A percentile compares a stretch with the other conserved stretches of the same genome.
phyloP scores from a whole-genome alignment of 257 asterid genomes.

The Jacaranda mimosifolia region DNA sequence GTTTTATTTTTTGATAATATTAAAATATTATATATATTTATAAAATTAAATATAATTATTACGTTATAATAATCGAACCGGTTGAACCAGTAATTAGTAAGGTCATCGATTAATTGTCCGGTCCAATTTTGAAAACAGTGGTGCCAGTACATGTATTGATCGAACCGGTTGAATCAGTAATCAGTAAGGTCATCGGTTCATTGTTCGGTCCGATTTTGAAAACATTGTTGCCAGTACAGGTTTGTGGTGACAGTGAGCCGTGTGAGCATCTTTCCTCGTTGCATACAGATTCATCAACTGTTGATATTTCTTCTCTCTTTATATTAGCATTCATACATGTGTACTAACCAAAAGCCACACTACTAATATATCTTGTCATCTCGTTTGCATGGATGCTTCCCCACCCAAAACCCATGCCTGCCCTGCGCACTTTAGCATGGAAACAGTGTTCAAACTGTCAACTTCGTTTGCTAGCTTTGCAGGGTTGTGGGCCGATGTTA shows the following conservation, averaged over 20 bases:
- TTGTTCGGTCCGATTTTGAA: too few relatives aligned
- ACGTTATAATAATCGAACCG: too few relatives aligned
- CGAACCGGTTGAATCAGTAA: too few relatives aligned
- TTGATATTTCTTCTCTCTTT: not conserved
- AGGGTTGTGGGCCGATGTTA: constrained; percentile 43
- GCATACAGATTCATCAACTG: not conserved
- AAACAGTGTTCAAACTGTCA: constrained; percentile 42
- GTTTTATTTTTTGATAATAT: too few relatives aligned
- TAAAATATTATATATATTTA: too few relatives aligned
- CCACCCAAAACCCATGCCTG: too few relatives aligned
- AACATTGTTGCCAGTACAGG: constrained; percentile 1
- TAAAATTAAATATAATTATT: too few relatives aligned
- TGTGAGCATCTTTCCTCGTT: not conserved
- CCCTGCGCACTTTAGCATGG: constrained; percentile 36
- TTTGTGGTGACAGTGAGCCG: constrained; percentile 3
- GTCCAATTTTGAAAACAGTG: too few relatives aligned
- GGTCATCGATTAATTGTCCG: too few relatives aligned
- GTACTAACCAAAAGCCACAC: not conserved
- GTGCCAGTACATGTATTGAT: too few relatives aligned
- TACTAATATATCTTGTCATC: not conserved
- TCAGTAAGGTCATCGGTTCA: too few relatives aligned
- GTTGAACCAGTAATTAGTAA: too few relatives aligned
- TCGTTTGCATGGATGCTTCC: constrained; percentile 25
- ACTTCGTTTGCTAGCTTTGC: constrained; percentile 46
- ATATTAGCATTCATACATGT: constrained; percentile 7